A percentile compares a stretch with the other conserved stretches of the same genome.
These are phyloP conservation scores for Pseudogymnoascus sp. DNA, from an alignment of 2,329 filamentous ascomycete genomes.

Conservation along the genomic window DNA sequence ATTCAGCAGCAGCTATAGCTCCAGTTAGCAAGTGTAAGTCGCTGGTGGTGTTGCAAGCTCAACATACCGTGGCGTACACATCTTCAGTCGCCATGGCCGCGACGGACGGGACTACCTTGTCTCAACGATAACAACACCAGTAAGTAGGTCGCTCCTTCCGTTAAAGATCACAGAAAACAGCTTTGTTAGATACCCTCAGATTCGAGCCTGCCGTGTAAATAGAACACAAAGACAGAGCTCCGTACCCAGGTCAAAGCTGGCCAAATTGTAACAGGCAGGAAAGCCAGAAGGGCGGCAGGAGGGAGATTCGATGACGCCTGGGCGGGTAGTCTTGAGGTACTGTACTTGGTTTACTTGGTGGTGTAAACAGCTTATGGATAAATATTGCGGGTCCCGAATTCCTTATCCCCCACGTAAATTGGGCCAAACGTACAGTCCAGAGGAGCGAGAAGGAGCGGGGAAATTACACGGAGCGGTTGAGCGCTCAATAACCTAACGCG, in stretches of 20 bases:
- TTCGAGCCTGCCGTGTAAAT: constrained; percentile 4
- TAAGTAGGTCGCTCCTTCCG: neutral
- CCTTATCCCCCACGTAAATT: constrained; percentile 5
- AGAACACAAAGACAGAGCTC: constrained; percentile 2
- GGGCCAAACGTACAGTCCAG: neutral
- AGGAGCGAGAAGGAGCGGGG: neutral
- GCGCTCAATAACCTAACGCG: neutral
- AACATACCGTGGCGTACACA: constrained; percentile 55
- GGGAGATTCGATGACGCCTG: constrained; percentile 5
- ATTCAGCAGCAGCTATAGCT: constrained; percentile 71
- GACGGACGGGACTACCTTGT: neutral
- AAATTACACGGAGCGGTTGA: constrained; percentile 3
- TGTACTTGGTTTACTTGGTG: neutral
- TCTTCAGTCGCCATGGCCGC: constrained; percentile 40
- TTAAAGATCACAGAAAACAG: constrained; percentile 5
- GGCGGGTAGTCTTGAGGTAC: constrained; percentile 3
- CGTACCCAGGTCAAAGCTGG: neutral
- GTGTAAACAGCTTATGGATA: constrained; percentile 5
- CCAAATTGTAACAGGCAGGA: neutral
- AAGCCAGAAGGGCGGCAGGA: neutral
- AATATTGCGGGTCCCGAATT: constrained; percentile 2
- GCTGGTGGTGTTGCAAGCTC: constrained; percentile 10
- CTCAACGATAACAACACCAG: neutral
- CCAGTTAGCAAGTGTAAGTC: constrained; percentile 10
- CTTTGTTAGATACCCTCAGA: neutral